Percentiles rank a stretch among this genome's conserved stretches.
These are phyloP conservation scores for Ophiostoma pallidulum DNA, from an alignment of 2,329 filamentous ascomycete species.

Conservation along the genomic window DNA sequence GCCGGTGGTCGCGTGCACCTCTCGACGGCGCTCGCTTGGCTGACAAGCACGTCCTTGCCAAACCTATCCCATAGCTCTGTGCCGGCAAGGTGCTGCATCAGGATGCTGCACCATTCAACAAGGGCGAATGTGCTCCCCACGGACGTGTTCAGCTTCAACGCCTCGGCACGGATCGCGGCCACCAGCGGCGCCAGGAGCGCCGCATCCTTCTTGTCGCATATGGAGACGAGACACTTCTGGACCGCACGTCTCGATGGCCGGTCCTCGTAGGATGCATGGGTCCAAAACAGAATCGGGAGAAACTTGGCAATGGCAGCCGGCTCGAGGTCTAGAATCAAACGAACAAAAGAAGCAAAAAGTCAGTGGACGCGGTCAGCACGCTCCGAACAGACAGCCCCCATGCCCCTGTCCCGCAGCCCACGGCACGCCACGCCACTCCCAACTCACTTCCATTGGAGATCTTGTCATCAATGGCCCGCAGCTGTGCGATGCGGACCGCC, in stretches of 20 bases:
- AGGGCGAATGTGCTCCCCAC: slow-evolving; percentile 76
- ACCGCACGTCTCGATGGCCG: slow-evolving; percentile 74
- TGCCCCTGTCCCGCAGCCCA: background rate
- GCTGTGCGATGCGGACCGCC: slow-evolving; percentile 40
- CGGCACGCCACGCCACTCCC: background rate
- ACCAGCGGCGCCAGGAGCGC: slow-evolving; percentile 56
- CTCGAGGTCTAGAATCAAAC: slow-evolving; percentile 37
- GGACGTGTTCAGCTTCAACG: slow-evolving; percentile 67
- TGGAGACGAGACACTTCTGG: slow-evolving; percentile 64
- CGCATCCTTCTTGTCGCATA: slow-evolving; percentile 47
- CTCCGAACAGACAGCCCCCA: background rate
- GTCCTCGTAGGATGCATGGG: slow-evolving; percentile 80
- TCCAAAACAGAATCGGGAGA: slow-evolving; percentile 70
- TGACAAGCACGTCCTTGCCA: slow-evolving; percentile 54
- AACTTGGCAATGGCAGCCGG: slow-evolving; percentile 43
- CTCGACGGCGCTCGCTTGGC: slow-evolving; percentile 66
- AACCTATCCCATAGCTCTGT: slow-evolving; percentile 55
- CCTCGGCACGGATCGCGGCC: slow-evolving; percentile 59
- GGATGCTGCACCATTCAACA: slow-evolving; percentile 76
- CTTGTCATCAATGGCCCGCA: slow-evolving; percentile 48
- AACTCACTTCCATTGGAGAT: slow-evolving; percentile 45
- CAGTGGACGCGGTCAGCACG: background rate
- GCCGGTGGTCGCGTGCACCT: slow-evolving; percentile 60
- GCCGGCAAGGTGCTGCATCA: slow-evolving; percentile 62
- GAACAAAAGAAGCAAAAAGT: background rate